Evolutionary conservation across 2,329 filamentous ascomycete genomes (phyloP), one percentile per base, ranked within the genome.

Genomic region (Ceratocystis eucalypticola): DNA sequence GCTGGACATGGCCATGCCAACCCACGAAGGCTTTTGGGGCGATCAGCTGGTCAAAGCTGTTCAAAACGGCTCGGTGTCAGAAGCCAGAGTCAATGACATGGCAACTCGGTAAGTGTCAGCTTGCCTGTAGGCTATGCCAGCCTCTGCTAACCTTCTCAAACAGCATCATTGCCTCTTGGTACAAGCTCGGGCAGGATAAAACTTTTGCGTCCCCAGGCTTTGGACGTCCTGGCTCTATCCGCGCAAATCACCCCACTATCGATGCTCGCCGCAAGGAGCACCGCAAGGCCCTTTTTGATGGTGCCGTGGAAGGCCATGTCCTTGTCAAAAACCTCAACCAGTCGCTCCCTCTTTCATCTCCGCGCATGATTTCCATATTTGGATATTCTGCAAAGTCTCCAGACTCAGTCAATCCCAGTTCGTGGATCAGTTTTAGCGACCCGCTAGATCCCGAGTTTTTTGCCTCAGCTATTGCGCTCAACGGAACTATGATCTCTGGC

Each of bases 1-100:
- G 33, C 73, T 91, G 33, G 88, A 91, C 71, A 84, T 89, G 81
- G 82, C 80, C 10, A 90, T 91, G 88, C 86, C 86, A 0, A 74
- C 69, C 7, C 74, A 71, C 0, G 71, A 71, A 2, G 62, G 68
- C 0, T 76, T 75, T 65, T 83, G 80, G 80, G 75, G 77, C 12
- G 69, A 72, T 3, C 87, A 89, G 22, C 78, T 89, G 0, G 76
- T 78, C 0, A 74, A 79, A 3, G 82, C 85, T 0, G 81, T 89
- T 15, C 76, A 77, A 10, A 86, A 88, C 69, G 84, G 85, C 1
- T 80, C 80, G 0, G 74, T 89, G 0, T 74, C 83, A 0, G 76
- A 81, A 66, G 74, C 76, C 0, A 79, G 86, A 5, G 68, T 89
- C 0, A 77, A 81, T 64, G 83, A 88, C 68, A 88, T 88, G 85